Evolutionary conservation across 768 basidiomycete species (phyloP), one percentile per base, ranked within the genome.

Genomic region (Trametes cinnabarina): DNA sequence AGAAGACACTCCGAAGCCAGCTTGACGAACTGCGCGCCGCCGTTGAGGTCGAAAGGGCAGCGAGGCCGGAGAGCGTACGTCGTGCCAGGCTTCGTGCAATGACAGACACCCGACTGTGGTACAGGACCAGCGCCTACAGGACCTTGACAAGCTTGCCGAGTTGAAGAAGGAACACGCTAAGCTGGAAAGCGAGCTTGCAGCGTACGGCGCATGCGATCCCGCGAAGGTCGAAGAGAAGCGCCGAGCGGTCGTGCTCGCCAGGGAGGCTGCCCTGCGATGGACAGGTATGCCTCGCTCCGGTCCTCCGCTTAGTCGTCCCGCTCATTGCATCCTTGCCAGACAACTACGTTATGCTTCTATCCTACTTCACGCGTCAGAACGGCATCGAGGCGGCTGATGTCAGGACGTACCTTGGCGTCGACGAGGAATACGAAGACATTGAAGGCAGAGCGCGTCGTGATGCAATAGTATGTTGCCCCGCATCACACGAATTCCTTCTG

Each of bases 161-260:
- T 72, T 83, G 39, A 82, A 79, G 66, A 77, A 78, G 62, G 74
- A 82, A 54, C 74, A 85, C 3, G 68, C 64, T 3, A 70, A 64
- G 20, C 77, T 93, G 40, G 82, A 88, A 63, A 72, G 75, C 3
- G 94, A 97, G 68, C 81, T 94, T 3, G 77, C 76, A 37, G 82
- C 83, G 30, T 94, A 94, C 66, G 90, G 90, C 42, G 85, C 88
- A 17, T 93, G 90, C 53, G 92, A 97, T 72, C 94, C 94, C 0
- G 80, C 76, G 43, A 88, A 85, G 71, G 79, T 94, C 20, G 88
- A 94, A 66, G 85, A 88, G 68, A 88, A 86, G 69, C 84, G 80
- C 48, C 75, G 88, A 46, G 92, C 87, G 0, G 78, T 84, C 10
- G 78, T 82, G 49, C 77, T 94, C 14, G 92, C 90, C 3, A 90